Evolutionary conservation across 257 asterid genomes (phyloP).

Genomic region (Buddleja alternifolia): DNA sequence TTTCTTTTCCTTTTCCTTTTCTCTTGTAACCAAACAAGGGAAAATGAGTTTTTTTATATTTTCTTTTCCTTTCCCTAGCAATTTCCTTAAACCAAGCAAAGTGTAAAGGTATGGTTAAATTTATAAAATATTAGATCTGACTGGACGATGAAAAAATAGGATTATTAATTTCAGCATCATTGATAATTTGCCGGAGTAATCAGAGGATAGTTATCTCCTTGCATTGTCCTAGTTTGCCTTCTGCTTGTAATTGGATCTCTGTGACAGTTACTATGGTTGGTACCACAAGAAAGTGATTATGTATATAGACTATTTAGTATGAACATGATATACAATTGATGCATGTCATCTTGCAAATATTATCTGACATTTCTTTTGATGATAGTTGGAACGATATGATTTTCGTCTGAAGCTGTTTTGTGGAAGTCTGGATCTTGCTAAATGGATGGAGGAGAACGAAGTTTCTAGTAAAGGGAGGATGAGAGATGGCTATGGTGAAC

Average conservation of each 20-base stretch:
- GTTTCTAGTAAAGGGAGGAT: constrained; percentile 38
- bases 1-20: too few relatives aligned
- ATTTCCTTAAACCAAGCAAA: background rate
- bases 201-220: background rate
- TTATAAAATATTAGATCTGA: background rate
- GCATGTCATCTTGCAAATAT: constrained; percentile 6
- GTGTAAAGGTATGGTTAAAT: background rate
- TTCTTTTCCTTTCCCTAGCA: background rate
- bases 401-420: constrained; percentile 37
- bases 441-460: constrained; percentile 24
- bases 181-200: background rate
- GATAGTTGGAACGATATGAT: constrained; percentile 45
- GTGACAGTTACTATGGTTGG: background rate
- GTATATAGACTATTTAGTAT: background rate
- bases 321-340: background rate
- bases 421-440: constrained; percentile 41
- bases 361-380: constrained; percentile 36
- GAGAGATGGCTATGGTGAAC: constrained; percentile 38
- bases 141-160: background rate
- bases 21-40: too few relatives aligned
- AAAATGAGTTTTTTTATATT: too few relatives aligned
- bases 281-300: background rate
- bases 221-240: background rate
- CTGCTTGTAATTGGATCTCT: background rate
- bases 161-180: background rate